A percentile compares a stretch with the other conserved stretches of the same genome.
Evolutionary conservation across 345 rosid species (phyloP).

Genomic region (Eucalyptus dawsonii): DNA sequence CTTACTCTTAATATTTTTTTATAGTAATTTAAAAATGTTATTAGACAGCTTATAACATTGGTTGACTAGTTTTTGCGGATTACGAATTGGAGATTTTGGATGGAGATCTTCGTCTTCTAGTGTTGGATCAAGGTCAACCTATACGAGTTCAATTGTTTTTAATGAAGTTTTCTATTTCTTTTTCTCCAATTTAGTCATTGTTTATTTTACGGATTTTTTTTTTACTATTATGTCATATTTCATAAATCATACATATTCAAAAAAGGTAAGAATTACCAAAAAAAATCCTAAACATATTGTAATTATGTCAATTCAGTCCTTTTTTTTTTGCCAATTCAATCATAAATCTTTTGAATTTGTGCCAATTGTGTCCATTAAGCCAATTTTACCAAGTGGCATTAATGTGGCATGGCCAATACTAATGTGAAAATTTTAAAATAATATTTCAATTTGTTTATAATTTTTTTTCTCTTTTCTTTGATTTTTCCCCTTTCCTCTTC

Average conservation of each 20-base stretch:
- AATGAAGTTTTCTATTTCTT: not conserved
- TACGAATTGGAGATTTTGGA: not conserved
- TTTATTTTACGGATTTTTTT: not conserved
- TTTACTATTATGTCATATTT: not conserved
- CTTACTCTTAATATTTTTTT: not conserved
- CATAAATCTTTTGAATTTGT: too few species aligned
- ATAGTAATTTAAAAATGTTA: not conserved
- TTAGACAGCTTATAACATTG: not conserved
- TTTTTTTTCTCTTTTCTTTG: too few species aligned
- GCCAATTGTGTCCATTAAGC: rapidly evolving
- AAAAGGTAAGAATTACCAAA: not conserved
- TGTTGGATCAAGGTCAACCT: not conserved
- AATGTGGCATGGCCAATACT: rapidly evolving
- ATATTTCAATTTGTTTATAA: too few species aligned
- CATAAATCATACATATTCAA: not conserved
- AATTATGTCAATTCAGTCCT: too few species aligned
- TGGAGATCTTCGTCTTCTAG: not conserved
- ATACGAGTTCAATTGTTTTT: not conserved
- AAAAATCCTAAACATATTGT: too few species aligned
- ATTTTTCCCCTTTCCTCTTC: too few species aligned
- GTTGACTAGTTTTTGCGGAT: not conserved
- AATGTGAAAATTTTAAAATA: too few species aligned
- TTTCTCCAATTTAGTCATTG: not conserved
- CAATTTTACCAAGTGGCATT: too few species aligned
- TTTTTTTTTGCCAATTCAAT: too few species aligned